phyloP scores from a whole-genome alignment of 1,139 yeast species.

The Meyerozyma carpophila region DNA sequence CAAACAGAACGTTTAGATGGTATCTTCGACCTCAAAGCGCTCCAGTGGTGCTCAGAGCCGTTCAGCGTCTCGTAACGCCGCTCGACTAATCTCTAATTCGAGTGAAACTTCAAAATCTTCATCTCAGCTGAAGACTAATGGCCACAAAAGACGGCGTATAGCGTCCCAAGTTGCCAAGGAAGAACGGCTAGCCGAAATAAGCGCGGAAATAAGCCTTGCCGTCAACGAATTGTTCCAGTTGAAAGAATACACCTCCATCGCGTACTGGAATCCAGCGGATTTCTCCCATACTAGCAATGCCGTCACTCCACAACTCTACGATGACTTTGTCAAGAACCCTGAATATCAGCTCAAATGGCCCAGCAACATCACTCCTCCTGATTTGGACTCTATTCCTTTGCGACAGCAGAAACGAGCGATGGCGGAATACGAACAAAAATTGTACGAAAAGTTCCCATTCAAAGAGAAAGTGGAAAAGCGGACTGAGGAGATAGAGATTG shows the following conservation, averaged over 20 bases:
- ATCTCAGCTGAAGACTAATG: background rate
- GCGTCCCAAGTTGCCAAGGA: constrained; percentile 9
- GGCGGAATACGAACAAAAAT: constrained; percentile 31
- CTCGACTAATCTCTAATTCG: background rate
- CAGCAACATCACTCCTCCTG: constrained; percentile 18
- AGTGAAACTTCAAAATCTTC: background rate
- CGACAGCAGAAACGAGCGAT: constrained; percentile 41
- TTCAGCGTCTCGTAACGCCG: background rate
- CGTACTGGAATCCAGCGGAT: constrained; percentile 54
- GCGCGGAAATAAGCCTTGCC: constrained; percentile 40
- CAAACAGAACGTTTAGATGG: background rate
- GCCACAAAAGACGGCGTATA: background rate
- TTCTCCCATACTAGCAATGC: constrained; percentile 22
- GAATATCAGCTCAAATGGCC: constrained; percentile 31
- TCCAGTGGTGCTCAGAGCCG: background rate
- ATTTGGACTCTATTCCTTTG: constrained; percentile 31
- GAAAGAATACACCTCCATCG: constrained; percentile 54
- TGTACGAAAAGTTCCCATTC: constrained; percentile 32
- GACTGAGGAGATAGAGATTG: constrained; percentile 20
- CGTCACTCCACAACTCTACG: constrained; percentile 32
- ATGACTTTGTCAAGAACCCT: constrained; percentile 26
- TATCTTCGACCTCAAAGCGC: background rate
- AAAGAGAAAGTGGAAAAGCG: constrained; percentile 24
- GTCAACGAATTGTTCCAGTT: constrained; percentile 52
- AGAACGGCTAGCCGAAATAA: constrained; percentile 25